Evolutionary conservation across 2,329 filamentous ascomycete genomes (phyloP).

Genomic region (Colletotrichum coccodes): DNA sequence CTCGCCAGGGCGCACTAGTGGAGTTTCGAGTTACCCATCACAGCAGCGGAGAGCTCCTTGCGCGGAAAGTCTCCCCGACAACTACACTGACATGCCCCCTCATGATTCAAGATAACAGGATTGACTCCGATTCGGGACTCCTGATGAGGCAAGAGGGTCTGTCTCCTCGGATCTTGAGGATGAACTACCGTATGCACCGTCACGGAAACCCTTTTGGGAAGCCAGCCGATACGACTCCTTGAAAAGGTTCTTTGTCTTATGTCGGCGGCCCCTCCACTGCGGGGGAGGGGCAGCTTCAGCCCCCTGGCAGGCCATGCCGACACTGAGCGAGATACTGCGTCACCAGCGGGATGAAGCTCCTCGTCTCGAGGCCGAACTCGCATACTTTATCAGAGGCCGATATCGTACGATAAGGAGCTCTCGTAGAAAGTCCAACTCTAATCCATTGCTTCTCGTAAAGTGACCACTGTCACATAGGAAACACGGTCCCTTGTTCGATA

Average conservation of each 20-base stretch:
- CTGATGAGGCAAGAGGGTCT: background rate
- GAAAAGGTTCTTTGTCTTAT: background rate
- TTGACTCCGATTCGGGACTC: too few relatives aligned
- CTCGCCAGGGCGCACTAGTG: background rate
- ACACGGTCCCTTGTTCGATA: background rate
- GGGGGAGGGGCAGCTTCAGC: constrained; percentile 8
- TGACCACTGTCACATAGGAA: background rate
- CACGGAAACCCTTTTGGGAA: background rate
- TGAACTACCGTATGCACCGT: background rate
- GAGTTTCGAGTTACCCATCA: background rate
- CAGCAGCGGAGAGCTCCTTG: background rate
- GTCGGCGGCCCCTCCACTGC: background rate
- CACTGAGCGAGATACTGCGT: background rate
- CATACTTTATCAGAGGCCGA: background rate
- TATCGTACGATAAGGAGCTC: background rate
- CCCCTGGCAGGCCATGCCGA: constrained; percentile 23
- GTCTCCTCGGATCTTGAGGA: background rate
- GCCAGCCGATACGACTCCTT: background rate
- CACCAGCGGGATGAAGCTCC: background rate
- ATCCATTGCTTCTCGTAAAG: background rate
- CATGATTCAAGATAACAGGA: background rate
- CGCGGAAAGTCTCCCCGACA: constrained; percentile 12
- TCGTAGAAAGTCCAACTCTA: too few relatives aligned
- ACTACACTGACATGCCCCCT: background rate
- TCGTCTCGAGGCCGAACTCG: background rate